phyloP scores from a whole-genome alignment of 2,329 filamentous ascomycete species.

The Verticillium tricorpus region DNA sequence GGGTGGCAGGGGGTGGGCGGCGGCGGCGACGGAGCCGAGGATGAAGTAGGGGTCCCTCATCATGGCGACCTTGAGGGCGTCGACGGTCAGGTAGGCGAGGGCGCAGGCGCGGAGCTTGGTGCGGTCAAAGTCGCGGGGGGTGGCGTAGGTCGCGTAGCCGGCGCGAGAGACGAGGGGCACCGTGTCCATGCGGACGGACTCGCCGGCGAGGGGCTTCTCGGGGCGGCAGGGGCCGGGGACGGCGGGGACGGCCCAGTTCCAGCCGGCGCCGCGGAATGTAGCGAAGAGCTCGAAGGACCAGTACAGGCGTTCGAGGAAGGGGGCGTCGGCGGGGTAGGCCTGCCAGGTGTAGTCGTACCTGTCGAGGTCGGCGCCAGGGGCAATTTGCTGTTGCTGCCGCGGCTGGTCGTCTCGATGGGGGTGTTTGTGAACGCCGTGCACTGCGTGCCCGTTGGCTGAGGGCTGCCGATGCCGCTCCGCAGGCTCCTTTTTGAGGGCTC shows the following conservation, averaged over 20 bases:
- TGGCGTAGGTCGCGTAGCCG: slow-evolving; percentile 41
- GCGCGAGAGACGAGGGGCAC: slow-evolving; percentile 36
- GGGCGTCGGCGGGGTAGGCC: slow-evolving; percentile 45
- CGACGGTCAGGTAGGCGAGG: slow-evolving; percentile 61
- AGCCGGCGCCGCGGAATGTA: slow-evolving; percentile 52
- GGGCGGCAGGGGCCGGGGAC: slow-evolving; percentile 41
- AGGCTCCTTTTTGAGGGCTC: too few relatives aligned
- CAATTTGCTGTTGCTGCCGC: neutral
- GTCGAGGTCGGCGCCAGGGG: slow-evolving; percentile 14
- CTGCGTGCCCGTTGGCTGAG: neutral
- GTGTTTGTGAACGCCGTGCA: neutral
- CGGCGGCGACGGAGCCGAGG: slow-evolving; percentile 33
- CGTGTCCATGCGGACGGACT: slow-evolving; percentile 33
- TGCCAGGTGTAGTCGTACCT: slow-evolving; percentile 56
- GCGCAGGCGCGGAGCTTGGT: slow-evolving; percentile 41
- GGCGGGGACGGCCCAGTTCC: slow-evolving; percentile 51
- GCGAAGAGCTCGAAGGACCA: slow-evolving; percentile 54
- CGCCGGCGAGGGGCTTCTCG: slow-evolving; percentile 30
- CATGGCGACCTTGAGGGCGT: slow-evolving; percentile 64
- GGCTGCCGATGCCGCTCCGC: too few relatives aligned
- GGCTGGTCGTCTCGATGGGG: neutral
- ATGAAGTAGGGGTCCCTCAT: slow-evolving; percentile 77
- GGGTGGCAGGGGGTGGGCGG: slow-evolving; percentile 36
- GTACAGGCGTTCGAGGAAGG: slow-evolving; percentile 43
- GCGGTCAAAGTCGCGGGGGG: slow-evolving; percentile 39